phyloP scores from a whole-genome alignment of 176 grass and related monocot genomes.

The Oryza australiensis region DNA sequence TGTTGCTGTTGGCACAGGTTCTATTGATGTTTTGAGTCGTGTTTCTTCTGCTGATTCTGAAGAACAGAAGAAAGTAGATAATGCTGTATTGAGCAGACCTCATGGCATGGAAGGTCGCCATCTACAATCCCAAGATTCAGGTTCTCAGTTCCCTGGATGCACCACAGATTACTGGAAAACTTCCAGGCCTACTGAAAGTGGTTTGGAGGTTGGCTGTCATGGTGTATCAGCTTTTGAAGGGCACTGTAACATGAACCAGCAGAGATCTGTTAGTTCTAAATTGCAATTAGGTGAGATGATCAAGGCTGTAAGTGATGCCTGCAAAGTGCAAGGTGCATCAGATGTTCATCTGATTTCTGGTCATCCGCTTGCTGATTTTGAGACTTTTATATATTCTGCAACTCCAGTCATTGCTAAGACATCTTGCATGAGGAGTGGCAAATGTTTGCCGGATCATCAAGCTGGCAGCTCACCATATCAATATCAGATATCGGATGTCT shows the following conservation, averaged over 20 bases:
- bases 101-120: not conserved
- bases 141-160: not conserved
- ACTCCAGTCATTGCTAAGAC: slow-evolving; percentile 44
- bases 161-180: not conserved
- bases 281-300: slow-evolving; percentile 39
- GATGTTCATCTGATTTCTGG: slow-evolving; percentile 18
- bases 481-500: slow-evolving; percentile 23
- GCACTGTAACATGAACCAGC: not conserved
- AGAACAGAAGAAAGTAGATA: slow-evolving; percentile 13
- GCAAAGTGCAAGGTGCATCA: slow-evolving; percentile 23
- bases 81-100: not conserved
- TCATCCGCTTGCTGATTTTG: slow-evolving; percentile 38
- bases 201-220: not conserved
- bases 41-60: not conserved
- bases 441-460: not conserved
- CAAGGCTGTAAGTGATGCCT: slow-evolving; percentile 37
- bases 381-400: slow-evolving; percentile 44
- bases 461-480: not conserved
- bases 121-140: not conserved
- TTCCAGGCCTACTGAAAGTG: not conserved
- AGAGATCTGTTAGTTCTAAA: not conserved
- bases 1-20: not conserved
- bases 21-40: not conserved
- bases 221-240: not conserved
- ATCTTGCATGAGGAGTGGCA: slow-evolving; percentile 14